Evolutionary conservation across 768 basidiomycete genomes (phyloP).

Genomic region (Leccinum olivaceopallidum): DNA sequence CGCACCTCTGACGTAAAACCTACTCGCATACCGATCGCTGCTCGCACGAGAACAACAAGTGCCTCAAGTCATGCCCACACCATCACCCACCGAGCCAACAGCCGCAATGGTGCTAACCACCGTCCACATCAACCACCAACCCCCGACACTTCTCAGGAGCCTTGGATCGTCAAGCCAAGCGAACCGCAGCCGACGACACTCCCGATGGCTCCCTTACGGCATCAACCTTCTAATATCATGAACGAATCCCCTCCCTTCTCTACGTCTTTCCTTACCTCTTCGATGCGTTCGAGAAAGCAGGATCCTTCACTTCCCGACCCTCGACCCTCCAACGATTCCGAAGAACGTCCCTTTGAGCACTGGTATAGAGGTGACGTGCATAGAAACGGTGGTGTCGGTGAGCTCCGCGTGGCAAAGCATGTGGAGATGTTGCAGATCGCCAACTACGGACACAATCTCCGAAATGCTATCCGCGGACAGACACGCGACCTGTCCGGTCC

Average conservation of each 20-base stretch:
- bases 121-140: slow-evolving; percentile 27
- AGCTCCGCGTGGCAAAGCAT: slow-evolving; percentile 69
- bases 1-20: slow-evolving; percentile 41
- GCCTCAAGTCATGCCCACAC: slow-evolving; percentile 40
- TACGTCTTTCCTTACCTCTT: slow-evolving; percentile 44
- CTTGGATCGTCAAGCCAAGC: slow-evolving; percentile 31
- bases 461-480: slow-evolving; percentile 30
- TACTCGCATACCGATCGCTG: slow-evolving; percentile 50
- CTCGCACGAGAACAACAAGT: slow-evolving; percentile 43
- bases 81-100: slow-evolving; percentile 38
- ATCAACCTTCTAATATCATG: slow-evolving; percentile 49
- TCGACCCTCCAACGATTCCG: slow-evolving; percentile 70
- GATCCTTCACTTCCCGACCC: slow-evolving; percentile 36
- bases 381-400: slow-evolving; percentile 87
- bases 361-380: slow-evolving; percentile 90
- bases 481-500: slow-evolving; percentile 25
- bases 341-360: slow-evolving; percentile 83
- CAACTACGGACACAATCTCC: slow-evolving; percentile 71
- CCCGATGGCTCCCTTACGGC: slow-evolving; percentile 36
- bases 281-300: slow-evolving; percentile 38
- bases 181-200: slow-evolving; percentile 33
- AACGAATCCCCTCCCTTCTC: slow-evolving; percentile 67
- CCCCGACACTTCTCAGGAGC: slow-evolving; percentile 32
- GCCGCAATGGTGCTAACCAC: slow-evolving; percentile 32
- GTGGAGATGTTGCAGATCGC: slow-evolving; percentile 89